Conservation (phyloP, 306 rosid species). For the Glycine latifolia region DNA sequence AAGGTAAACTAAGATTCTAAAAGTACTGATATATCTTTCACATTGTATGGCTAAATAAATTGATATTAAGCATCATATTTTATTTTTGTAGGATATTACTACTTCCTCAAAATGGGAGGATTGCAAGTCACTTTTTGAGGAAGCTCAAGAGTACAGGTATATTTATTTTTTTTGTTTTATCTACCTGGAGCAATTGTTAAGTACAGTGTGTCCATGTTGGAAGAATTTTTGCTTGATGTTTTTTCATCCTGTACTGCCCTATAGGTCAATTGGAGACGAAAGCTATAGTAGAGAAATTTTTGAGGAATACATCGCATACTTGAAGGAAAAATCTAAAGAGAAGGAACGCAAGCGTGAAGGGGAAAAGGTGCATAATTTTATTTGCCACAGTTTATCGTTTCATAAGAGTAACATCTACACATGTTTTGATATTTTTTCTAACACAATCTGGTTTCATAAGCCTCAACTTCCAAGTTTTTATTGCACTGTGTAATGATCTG, state of each 20-base stretch:
- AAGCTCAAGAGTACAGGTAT: constrained; percentile 91
- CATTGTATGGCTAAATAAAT: constrained; percentile 25
- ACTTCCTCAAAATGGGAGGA: constrained; percentile 88
- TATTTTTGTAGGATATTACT: constrained; percentile 75
- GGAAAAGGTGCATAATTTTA: constrained; percentile 70
- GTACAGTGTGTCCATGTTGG: constrained; percentile 21
- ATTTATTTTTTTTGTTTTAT: neutral
- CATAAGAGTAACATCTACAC: constrained; percentile 5
- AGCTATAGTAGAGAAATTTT: constrained; percentile 70
- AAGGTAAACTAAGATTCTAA: constrained; percentile 62
- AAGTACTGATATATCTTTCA: constrained; percentile 35
- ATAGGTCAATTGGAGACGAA: constrained; percentile 84
- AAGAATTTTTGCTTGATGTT: constrained; percentile 8
- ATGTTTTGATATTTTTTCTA: constrained; percentile 33
- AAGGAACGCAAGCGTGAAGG: constrained; percentile 97
- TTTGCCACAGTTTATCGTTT: constrained; percentile 30
- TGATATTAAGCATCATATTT: constrained; percentile 36
- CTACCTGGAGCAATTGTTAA: constrained; percentile 9
- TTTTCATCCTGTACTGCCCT: constrained; percentile 38
- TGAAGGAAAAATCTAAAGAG: constrained; percentile 90
- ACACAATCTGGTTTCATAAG: neutral
- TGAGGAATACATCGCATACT: constrained; percentile 72
- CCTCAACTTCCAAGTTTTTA: neutral
- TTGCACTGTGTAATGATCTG: neutral
- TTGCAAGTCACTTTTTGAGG: constrained; percentile 83